Evolutionary conservation across 441 rosid species (phyloP), one percentile per base, ranked within the genome.

Genomic region (Cnidoscolus chayamansa): DNA sequence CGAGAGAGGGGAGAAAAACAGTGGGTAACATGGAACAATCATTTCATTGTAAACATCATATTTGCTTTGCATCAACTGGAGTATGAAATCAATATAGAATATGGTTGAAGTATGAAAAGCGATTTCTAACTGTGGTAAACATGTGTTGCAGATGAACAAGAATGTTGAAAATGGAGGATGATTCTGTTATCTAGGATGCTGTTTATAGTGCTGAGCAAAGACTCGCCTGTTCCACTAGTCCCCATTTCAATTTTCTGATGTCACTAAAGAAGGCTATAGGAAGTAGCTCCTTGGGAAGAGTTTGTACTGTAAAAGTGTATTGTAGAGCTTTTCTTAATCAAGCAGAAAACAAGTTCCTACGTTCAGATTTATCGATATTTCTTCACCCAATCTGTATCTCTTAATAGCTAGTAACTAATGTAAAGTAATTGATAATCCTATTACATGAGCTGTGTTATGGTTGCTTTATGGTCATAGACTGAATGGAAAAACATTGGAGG

Each of bases 91-190:
- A 57, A 25, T 57, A 56, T n/a, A 57, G 35, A 11, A 12, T 19
- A 12, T 20, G 16, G 9, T 64, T 19, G 0, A 10, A 45, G 3
- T 55, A 2, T 49, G 58, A 63, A 37, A 37, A 31, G 19, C 47
- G 53, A 63, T 47, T 37, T 60, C 11, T 55, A 32, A 55, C 69
- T 48, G 51, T 60, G 8, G 49, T 20, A 45, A 11, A 0, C 17
- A 19, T 64, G 6, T 47, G 12, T 17, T 72, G 68, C 78, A 81
- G 81, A 66, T 72, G 58, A 43, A 12, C 63, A 53, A 56, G 74
- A 77, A 73, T 66, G 58, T 20, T 45, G 60, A 53, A 58, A 13
- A 40, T 49, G 32, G 63, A 35, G 6, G 13, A 63, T 20, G 68
- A 72, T 51, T 67, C 20, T n/a, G 31, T 68, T 4, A 9, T 35